A percentile compares a stretch with the other conserved stretches of the same genome.
These are phyloP conservation scores for Biscogniauxia sp. DNA, from an alignment of 2,329 filamentous ascomycete species.

Conservation along the genomic window DNA sequence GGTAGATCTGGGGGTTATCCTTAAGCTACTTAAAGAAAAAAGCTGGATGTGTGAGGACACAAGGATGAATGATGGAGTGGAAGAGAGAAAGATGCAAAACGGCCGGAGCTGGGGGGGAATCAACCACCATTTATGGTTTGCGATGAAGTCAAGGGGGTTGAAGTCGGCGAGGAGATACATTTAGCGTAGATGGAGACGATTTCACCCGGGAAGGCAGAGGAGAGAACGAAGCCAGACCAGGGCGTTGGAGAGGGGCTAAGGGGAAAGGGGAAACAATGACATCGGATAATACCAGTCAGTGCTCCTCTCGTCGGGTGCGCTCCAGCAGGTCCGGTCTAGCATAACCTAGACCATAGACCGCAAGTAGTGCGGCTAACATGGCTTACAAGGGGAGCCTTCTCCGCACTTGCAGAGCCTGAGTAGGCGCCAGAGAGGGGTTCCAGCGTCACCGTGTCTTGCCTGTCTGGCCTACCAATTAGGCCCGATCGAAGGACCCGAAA, in stretches of 20 bases:
- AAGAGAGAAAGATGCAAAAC: slow-evolving; percentile 5
- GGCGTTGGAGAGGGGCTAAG: background rate
- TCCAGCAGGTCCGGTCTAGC: background rate
- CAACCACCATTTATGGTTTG: slow-evolving; percentile 24
- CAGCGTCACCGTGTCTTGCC: slow-evolving; percentile 6
- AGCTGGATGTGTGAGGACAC: background rate
- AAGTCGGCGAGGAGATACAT: background rate
- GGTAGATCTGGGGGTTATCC: background rate
- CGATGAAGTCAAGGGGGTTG: background rate
- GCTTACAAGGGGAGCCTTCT: slow-evolving; percentile 4
- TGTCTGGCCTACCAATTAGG: slow-evolving; percentile 9
- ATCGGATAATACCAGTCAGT: slow-evolving; percentile 14
- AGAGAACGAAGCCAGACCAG: background rate
- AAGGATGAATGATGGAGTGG: slow-evolving; percentile 8
- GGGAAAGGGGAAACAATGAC: slow-evolving; percentile 8
- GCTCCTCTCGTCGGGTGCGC: background rate
- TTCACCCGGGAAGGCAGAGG: background rate
- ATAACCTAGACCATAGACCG: background rate
- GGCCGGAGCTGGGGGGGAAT: slow-evolving; percentile 13
- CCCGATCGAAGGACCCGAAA: slow-evolving; percentile 16
- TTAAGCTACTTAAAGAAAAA: background rate
- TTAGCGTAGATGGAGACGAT: background rate
- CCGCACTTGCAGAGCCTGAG: slow-evolving; percentile 8
- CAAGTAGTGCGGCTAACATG: background rate
- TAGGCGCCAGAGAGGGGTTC: background rate